phyloP scores from a whole-genome alignment of 2,329 filamentous ascomycete genomes.

The Fusarium mangiferae region DNA sequence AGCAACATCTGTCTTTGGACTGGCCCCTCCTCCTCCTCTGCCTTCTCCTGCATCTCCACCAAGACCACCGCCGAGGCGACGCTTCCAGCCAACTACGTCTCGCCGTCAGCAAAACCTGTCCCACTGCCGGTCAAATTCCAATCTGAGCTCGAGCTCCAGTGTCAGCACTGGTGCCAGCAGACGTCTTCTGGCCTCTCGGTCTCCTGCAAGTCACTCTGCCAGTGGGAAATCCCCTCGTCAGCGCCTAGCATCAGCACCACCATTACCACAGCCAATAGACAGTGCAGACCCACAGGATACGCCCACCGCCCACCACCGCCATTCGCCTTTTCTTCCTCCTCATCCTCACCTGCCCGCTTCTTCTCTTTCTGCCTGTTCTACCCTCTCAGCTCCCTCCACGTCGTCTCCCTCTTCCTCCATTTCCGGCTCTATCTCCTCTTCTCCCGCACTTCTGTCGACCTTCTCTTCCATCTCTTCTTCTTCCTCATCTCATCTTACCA shows the following conservation, averaged over 20 bases:
- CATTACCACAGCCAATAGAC: slow-evolving; percentile 24
- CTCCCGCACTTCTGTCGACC: slow-evolving; percentile 33
- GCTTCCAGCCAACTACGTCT: slow-evolving; percentile 42
- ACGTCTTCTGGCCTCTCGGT: slow-evolving; percentile 35
- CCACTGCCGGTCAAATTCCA: slow-evolving; percentile 41
- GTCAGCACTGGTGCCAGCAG: slow-evolving; percentile 25
- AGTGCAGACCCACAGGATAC: slow-evolving; percentile 35
- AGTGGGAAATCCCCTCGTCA: slow-evolving; percentile 42
- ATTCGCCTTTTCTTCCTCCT: slow-evolving; percentile 47
- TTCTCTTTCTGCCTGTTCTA: slow-evolving; percentile 39
- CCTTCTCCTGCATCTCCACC: slow-evolving; percentile 30
- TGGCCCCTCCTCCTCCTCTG: slow-evolving; percentile 33
- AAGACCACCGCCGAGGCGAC: slow-evolving; percentile 35
- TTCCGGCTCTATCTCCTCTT: slow-evolving; percentile 30
- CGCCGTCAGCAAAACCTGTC: slow-evolving; percentile 41
- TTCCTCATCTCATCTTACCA: slow-evolving; percentile 34
- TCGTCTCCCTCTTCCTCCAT: slow-evolving; percentile 36
- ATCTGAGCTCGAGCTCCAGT: slow-evolving; percentile 23
- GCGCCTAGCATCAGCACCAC: slow-evolving; percentile 32
- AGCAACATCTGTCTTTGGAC: slow-evolving; percentile 28
- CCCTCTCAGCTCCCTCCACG: slow-evolving; percentile 33
- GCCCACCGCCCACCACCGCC: slow-evolving; percentile 39
- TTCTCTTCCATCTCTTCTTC: slow-evolving; percentile 30
- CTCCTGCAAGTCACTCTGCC: slow-evolving; percentile 37
- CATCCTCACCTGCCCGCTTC: slow-evolving; percentile 42